Evolutionary conservation across 257 asterid species (phyloP).

Genomic region (Petunia secreta): DNA sequence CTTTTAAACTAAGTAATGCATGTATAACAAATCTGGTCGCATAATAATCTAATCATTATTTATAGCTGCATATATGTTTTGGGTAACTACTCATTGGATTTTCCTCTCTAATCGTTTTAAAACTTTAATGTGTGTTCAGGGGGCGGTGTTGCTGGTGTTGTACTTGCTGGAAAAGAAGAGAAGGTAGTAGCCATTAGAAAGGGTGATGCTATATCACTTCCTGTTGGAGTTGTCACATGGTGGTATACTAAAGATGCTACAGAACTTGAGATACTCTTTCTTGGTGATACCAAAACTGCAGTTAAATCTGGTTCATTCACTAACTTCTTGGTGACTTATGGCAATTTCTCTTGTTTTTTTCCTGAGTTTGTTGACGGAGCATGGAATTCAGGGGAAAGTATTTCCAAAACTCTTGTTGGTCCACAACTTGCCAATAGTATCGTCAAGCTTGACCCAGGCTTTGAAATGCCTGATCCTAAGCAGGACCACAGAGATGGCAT

Average conservation of each 20-base stretch:
- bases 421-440: constrained; percentile 51
- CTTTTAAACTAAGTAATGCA: too few relatives aligned
- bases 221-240: constrained; percentile 82
- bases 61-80: background rate
- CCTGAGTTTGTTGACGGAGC: constrained; percentile 67
- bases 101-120: background rate
- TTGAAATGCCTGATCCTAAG: constrained; percentile 62
- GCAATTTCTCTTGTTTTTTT: constrained; percentile 69
- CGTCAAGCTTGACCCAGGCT: constrained; percentile 48
- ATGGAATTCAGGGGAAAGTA: constrained; percentile 55
- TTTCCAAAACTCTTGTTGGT: constrained; percentile 54
- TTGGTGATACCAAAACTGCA: constrained; percentile 66
- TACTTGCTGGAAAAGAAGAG: constrained; percentile 81
- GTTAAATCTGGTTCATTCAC: constrained; percentile 65
- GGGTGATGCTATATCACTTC: constrained; percentile 81
- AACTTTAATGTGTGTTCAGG: constrained; percentile 40
- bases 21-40: too few relatives aligned
- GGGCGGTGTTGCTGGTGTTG: constrained; percentile 72
- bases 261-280: constrained; percentile 65
- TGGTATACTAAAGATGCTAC: constrained; percentile 75
- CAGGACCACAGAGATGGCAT: constrained; percentile 56
- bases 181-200: constrained; percentile 76
- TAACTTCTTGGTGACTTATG: constrained; percentile 59
- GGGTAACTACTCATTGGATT: too few relatives aligned
- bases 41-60: too few relatives aligned